Evolutionary conservation across 306 rosid species (phyloP).

Genomic region (Lithocarpus polystachyus): DNA sequence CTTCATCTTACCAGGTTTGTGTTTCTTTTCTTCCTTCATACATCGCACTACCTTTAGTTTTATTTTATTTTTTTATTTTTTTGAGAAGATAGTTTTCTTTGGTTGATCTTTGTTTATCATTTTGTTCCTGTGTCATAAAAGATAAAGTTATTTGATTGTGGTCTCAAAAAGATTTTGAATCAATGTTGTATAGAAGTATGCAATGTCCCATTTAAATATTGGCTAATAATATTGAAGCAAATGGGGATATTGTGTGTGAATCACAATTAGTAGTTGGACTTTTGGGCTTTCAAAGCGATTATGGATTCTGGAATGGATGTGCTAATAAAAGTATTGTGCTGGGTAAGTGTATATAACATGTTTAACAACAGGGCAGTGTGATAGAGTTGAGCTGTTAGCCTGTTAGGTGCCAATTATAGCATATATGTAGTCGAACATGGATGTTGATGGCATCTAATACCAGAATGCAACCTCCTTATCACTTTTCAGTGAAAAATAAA

Average conservation of each 20-base stretch:
- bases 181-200: background rate
- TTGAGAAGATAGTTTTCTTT: background rate
- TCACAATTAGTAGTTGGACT: too few species aligned
- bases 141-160: background rate
- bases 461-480: background rate
- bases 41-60: background rate
- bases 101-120: background rate
- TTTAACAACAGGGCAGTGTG: background rate
- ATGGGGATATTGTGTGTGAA: background rate
- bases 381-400: background rate
- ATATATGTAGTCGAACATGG: background rate
- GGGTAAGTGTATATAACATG: background rate
- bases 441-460: background rate
- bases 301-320: background rate
- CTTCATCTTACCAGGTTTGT: conserved; percentile 86
- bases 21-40: background rate
- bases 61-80: background rate
- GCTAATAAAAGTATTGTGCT: background rate
- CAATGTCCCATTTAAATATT: background rate
- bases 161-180: background rate
- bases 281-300: background rate
- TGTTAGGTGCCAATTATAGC: background rate
- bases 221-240: background rate
- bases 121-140: background rate
- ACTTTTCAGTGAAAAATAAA: background rate